Percentiles rank a stretch among this genome's conserved stretches.
Conservation (phyloP, 2,329 filamentous ascomycete species). For the Colletotrichum eleusines region DNA sequence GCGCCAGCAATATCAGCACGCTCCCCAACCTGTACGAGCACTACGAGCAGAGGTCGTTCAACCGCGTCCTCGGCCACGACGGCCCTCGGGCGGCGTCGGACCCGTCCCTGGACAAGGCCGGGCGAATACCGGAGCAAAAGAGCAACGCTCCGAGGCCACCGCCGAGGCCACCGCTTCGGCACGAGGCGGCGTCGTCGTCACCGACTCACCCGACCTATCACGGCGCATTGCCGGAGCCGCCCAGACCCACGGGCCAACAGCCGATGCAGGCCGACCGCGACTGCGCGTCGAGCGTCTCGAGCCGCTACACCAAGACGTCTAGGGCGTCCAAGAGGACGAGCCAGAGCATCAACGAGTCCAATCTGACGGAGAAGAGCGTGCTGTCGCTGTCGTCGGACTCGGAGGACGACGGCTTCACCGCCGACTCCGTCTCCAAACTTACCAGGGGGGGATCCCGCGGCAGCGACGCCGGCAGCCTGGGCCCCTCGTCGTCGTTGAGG, state of each 20-base stretch:
- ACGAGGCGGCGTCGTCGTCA: conserved; percentile 3
- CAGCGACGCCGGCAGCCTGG: conserved; percentile 32
- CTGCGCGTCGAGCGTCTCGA: conserved; percentile 62
- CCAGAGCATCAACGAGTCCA: conserved; percentile 61
- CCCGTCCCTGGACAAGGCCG: not conserved
- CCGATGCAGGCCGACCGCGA: conserved; percentile 40
- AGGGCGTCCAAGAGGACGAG: conserved; percentile 64
- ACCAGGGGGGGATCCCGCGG: conserved; percentile 38
- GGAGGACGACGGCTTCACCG: conserved; percentile 59
- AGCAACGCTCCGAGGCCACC: conserved; percentile 13
- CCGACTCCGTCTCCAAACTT: conserved; percentile 48
- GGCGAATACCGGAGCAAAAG: conserved; percentile 11
- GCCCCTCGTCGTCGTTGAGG: conserved; percentile 32
- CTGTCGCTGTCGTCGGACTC: conserved; percentile 70
- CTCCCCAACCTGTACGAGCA: conserved; percentile 67
- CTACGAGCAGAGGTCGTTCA: conserved; percentile 68
- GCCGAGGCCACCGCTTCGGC: conserved; percentile 21
- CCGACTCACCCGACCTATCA: not conserved
- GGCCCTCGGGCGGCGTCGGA: conserved; percentile 30
- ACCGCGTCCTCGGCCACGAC: conserved; percentile 51
- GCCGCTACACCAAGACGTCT: conserved; percentile 66
- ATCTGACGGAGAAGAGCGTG: conserved; percentile 67
- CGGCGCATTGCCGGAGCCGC: not conserved
- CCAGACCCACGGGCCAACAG: not conserved
- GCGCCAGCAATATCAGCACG: conserved; percentile 49